Evolutionary conservation across 768 basidiomycete genomes (phyloP), one percentile per base, ranked within the genome.

Genomic region (Tubosaeta sp.): DNA sequence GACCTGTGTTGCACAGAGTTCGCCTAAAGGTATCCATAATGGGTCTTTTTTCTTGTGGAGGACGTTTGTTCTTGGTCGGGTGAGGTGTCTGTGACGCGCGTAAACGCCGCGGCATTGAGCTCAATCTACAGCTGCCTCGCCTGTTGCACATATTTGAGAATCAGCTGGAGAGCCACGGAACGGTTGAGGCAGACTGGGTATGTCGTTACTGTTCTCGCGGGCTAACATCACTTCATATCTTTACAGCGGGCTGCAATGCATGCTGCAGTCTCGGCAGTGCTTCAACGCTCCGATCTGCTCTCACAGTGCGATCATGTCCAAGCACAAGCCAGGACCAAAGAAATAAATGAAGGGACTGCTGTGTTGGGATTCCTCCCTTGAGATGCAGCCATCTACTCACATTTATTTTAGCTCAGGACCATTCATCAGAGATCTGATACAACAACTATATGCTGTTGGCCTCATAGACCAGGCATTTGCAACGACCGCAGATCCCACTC

Each of bases 1-100:
- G 53, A 77, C 76, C 7, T 86, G 81, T 57, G 69, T 90, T 19
- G 74, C 80, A 2, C 82, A 86, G 62, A 78, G 68, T 45, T 59
- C 69, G 13, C 61, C 71, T 2, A 70, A 49, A 48, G 61, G 61
- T 5, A 54, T 62, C 43, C 54, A 66, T 48, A 55, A 70, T 57
- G 55, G 66, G 59, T 51, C 69, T 47, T 55, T 65, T 40, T 69
- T 69, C 32, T 59, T 89, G 29, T 91, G 87, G 88, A 80, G 79
- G 56, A 76, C 82, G 18, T 90, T 90, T 60, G 74, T 87, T 18
- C 69, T 87, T 48, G 83, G 86, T 34, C 77, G 88, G 47, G 88
- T 90, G 68, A 59, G 84, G 45, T 55, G 47, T 44, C 27, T 19
- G 32, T 54, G 48, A 34, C 29, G 18, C 13, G 34, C 24, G 6